These are phyloP conservation scores for Stagonosporopsis cucurbitacearum DNA, from an alignment of 2,329 filamentous ascomycete genomes.

Conservation along the genomic window DNA sequence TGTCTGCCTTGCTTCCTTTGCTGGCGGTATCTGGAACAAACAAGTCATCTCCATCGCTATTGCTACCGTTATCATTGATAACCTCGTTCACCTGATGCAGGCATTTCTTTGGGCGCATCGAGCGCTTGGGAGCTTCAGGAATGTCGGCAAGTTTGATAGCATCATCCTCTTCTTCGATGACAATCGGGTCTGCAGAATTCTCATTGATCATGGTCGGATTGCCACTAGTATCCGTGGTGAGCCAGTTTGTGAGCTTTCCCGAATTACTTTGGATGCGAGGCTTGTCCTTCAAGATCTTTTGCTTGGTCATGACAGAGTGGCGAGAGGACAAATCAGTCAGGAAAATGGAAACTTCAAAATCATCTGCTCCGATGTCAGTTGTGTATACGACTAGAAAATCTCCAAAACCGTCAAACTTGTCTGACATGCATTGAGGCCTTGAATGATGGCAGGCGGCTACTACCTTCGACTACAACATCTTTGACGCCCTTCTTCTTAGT, in stretches of 20 bases:
- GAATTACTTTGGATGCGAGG: constrained; percentile 55
- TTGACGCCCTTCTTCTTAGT: constrained; percentile 85
- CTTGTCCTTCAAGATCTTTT: constrained; percentile 69
- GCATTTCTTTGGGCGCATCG: constrained; percentile 26
- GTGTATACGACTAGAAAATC: constrained; percentile 23
- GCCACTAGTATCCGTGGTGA: constrained; percentile 50
- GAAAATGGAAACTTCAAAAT: constrained; percentile 95
- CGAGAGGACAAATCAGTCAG: constrained; percentile 84
- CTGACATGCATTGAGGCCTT: neutral
- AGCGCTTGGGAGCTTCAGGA: constrained; percentile 53
- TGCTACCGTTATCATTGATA: constrained; percentile 24
- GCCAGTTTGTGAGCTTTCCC: constrained; percentile 56
- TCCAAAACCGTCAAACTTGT: neutral
- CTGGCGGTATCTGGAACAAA: constrained; percentile 24
- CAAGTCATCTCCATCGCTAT: constrained; percentile 46
- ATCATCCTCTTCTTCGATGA: constrained; percentile 65
- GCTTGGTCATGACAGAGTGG: constrained; percentile 85
- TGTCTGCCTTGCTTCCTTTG: constrained; percentile 32
- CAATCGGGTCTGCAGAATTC: constrained; percentile 53
- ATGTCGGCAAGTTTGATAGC: constrained; percentile 60
- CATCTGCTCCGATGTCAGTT: constrained; percentile 64
- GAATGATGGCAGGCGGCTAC: neutral
- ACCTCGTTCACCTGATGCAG: constrained; percentile 16
- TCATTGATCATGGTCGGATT: constrained; percentile 52
- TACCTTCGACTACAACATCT: constrained; percentile 83